Percentiles rank a stretch among this genome's conserved stretches.
Evolutionary conservation across 2,329 filamentous ascomycete species (phyloP).

Genomic region (Fusarium marasasianum): DNA sequence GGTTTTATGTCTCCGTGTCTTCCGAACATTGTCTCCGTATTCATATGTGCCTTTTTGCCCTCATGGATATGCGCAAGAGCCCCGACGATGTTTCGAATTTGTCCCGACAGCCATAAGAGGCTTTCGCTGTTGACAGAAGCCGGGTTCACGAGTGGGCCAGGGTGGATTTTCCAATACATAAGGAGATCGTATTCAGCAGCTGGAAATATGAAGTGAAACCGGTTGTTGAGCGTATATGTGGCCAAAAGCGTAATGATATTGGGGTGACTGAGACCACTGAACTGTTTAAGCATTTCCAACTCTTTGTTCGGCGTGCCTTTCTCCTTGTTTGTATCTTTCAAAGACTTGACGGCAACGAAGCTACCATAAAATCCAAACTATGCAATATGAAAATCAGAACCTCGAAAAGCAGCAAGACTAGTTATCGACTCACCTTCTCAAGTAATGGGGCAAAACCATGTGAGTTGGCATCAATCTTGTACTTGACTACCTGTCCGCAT

Average conservation of each 20-base stretch:
- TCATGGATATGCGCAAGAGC: neutral
- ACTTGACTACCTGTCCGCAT: neutral
- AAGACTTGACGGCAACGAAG: neutral
- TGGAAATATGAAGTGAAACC: neutral
- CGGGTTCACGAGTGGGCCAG: neutral
- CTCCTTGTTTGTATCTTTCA: neutral
- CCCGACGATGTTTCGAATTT: neutral
- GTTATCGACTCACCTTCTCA: neutral
- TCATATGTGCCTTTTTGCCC: fast-evolving
- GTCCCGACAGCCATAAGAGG: neutral
- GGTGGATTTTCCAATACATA: neutral
- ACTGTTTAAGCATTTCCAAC: neutral
- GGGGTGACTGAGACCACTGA: fast-evolving
- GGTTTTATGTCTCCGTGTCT: neutral
- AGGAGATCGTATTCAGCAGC: neutral
- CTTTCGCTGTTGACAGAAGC: neutral
- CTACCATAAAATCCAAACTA: neutral
- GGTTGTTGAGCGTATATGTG: neutral
- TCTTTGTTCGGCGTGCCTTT: neutral
- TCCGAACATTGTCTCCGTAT: neutral
- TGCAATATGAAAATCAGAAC: neutral
- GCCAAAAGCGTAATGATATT: neutral
- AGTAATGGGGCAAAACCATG: neutral
- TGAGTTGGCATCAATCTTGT: neutral
- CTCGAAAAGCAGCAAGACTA: too few relatives aligned